Base-by-base conservation (phyloP, 208 protist species). In the Crithidia expoeki region DNA sequence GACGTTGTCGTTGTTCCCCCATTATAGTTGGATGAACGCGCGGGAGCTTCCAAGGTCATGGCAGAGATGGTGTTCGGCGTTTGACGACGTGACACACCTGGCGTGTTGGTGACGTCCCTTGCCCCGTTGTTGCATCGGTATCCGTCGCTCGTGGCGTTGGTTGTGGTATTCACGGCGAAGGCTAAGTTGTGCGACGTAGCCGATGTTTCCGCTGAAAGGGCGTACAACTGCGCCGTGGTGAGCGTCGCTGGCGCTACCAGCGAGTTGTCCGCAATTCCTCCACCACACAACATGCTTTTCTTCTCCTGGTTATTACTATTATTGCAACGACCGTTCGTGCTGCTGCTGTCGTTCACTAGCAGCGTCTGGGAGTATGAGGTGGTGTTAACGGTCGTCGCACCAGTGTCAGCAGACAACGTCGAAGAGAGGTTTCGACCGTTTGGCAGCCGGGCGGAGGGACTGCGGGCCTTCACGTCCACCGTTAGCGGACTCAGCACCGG, bases 401-500 rank as follows among this genome's bases (percentile, higher is more conserved):
- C 42, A 9, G n/a, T 17, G 57, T 36, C 19, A 19, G 57, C 55
- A 10, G 56, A 30, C 21, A 44, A 34, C 5, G 28, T 23, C 12
- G 28, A n/a, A 1, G 47, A 23, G 4, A 33, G 38, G 2, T 12
- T 62, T 0, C 56, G 61, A 9, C 47, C 51, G 28, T 30, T 36
- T 17, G 49, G 61, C 12, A 50, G 47, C 33, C 55, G 40, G 2
- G 32, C 38, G 0, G 49, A 28, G 2, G 44, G 44, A 30, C 47
- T 69, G 33, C 42, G 55, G 1, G 44, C 19, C 44, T 57, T 14
- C 10, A 63, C 61, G 47, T 69, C 70, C n/a, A 51, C 33, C 44
- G 36, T 64, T 46, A 65, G 38, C 23, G 70, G 62, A 34, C 46
- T 69, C 40, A 64, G 34, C 25, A 50, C 34, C 44, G 62, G 55